These are phyloP conservation scores for Phialophora expanda DNA, from an alignment of 2,329 filamentous ascomycete genomes.

Conservation along the genomic window DNA sequence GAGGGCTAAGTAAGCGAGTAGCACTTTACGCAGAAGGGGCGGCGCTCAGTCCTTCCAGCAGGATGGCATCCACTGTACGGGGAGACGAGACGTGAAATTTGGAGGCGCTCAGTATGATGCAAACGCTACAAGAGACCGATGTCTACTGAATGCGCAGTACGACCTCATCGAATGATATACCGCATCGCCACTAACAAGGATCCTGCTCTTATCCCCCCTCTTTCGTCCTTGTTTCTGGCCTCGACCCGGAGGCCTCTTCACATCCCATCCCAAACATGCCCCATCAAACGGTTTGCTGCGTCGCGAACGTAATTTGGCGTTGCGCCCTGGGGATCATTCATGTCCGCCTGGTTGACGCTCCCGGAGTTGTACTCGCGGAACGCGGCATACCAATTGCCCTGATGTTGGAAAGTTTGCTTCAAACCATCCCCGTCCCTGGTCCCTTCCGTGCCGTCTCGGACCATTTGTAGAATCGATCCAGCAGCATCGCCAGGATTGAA, in stretches of 20 bases:
- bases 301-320: conserved; percentile 30
- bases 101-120: too few species aligned
- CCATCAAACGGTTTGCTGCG: conserved; percentile 34
- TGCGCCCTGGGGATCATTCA: conserved; percentile 33
- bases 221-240: too few species aligned
- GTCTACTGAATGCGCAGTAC: too few species aligned
- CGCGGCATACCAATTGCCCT: conserved; percentile 32
- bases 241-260: conserved; percentile 1
- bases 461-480: conserved; percentile 34
- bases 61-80: too few species aligned
- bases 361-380: conserved; percentile 34
- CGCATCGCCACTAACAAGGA: too few species aligned
- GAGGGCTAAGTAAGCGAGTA: too few species aligned
- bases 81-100: too few species aligned
- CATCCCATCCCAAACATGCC: conserved; percentile 32
- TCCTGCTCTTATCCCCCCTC: too few species aligned
- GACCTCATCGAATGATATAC: too few species aligned
- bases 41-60: too few species aligned
- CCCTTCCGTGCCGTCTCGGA: conserved; percentile 29
- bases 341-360: conserved; percentile 26
- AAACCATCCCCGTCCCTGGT: conserved; percentile 32
- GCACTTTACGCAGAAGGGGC: too few species aligned
- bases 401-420: conserved; percentile 25
- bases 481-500: conserved; percentile 26
- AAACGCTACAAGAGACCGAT: too few species aligned